Evolutionary conservation across 164 flowering plant species (phyloP).

Genomic region (Stephania yunnanensis): DNA sequence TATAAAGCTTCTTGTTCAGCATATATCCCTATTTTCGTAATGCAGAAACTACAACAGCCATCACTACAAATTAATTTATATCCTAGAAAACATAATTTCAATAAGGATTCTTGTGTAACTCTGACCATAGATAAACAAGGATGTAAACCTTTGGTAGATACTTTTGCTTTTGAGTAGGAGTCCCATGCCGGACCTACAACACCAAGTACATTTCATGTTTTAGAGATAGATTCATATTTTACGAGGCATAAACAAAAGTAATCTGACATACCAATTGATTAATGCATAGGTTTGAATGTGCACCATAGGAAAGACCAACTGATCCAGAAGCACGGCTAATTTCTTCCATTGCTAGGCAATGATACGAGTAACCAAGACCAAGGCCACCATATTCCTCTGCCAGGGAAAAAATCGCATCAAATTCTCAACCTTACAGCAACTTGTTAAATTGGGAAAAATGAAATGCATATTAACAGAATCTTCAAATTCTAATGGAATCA

Average conservation of each 20-base stretch:
- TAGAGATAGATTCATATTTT: background rate
- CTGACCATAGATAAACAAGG: background rate
- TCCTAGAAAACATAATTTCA: background rate
- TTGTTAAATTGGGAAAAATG: background rate
- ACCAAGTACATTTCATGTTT: slow-evolving; percentile 7
- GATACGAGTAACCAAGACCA: slow-evolving; percentile 96
- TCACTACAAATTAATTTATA: no score
- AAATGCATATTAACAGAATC: background rate
- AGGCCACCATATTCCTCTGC: slow-evolving; percentile 99
- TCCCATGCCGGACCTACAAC: slow-evolving; percentile 84
- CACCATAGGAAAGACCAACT: slow-evolving; percentile 95
- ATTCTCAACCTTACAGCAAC: background rate
- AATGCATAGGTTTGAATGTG: slow-evolving; percentile 91
- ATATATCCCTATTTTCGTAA: no score
- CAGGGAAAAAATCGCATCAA: slow-evolving; percentile 17
- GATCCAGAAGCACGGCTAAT: slow-evolving; percentile 97
- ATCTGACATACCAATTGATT: slow-evolving; percentile 72
- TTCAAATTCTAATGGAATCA: background rate
- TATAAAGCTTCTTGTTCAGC: no score
- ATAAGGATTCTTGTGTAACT: background rate
- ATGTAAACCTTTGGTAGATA: slow-evolving; percentile 81
- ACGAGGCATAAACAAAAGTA: slow-evolving; percentile 6
- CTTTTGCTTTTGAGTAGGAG: slow-evolving; percentile 74
- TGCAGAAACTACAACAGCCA: no score
- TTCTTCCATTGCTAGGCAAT: slow-evolving; percentile 98